phyloP scores from a whole-genome alignment of 495 filamentous ascomycete species.

The Tuber borchii region DNA sequence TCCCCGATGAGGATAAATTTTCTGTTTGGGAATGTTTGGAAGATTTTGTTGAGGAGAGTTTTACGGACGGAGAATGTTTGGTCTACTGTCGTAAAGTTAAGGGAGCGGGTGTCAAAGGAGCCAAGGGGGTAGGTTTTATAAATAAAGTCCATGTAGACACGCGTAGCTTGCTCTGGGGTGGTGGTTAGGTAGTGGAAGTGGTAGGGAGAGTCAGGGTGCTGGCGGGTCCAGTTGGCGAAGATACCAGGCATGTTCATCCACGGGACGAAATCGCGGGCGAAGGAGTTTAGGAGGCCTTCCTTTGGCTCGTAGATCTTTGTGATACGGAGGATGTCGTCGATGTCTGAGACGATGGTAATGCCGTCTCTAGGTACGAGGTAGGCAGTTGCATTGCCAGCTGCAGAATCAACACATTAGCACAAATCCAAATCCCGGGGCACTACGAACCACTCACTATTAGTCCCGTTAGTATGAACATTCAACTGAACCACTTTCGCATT shows the following conservation, averaged over 20 bases:
- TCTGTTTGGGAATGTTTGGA: slow-evolving; percentile 66
- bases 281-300: slow-evolving; percentile 68
- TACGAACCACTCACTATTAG: slow-evolving; percentile 42
- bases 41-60: slow-evolving; percentile 60
- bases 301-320: slow-evolving; percentile 73
- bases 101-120: slow-evolving; percentile 66
- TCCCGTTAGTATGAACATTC: slow-evolving; percentile 59
- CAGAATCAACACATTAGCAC: background rate
- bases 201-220: slow-evolving; percentile 42
- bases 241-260: slow-evolving; percentile 71
- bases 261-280: slow-evolving; percentile 60
- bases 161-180: slow-evolving; percentile 69
- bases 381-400: slow-evolving; percentile 62
- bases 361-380: slow-evolving; percentile 65
- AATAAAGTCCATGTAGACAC: slow-evolving; percentile 76
- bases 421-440: background rate
- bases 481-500: slow-evolving; percentile 54
- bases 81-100: slow-evolving; percentile 68
- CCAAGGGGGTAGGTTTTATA: slow-evolving; percentile 60
- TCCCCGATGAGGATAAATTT: slow-evolving; percentile 72
- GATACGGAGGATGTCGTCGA: slow-evolving; percentile 74
- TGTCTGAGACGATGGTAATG: slow-evolving; percentile 64
- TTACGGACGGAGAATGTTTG: slow-evolving; percentile 65
- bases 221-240: slow-evolving; percentile 20
- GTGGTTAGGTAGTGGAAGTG: slow-evolving; percentile 84